Percentiles rank a stretch among this genome's conserved stretches.
phyloP scores from a whole-genome alignment of 2,329 filamentous ascomycete genomes.

The Rutstroemia sydowiana region DNA sequence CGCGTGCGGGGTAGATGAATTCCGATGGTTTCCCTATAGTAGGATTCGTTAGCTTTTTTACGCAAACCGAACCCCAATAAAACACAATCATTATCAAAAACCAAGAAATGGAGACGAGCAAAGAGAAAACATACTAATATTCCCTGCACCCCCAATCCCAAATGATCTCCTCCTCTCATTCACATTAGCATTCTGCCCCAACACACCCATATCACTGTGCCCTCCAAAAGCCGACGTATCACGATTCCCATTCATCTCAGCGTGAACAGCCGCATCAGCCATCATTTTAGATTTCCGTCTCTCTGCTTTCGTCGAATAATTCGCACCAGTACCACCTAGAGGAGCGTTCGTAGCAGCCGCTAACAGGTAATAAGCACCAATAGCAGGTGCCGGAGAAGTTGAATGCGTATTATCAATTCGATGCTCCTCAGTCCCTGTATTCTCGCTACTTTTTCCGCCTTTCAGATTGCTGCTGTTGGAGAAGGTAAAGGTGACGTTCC shows the following conservation, averaged over 20 bases:
- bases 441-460: not conserved
- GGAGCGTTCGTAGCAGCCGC: not conserved
- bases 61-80: not conserved
- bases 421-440: too few species aligned
- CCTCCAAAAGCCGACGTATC: too few species aligned
- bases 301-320: not conserved
- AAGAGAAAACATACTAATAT: constrained; percentile 23
- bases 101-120: not conserved
- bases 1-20: constrained; percentile 19
- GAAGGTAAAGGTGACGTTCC: too few species aligned
- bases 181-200: too few species aligned
- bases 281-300: not conserved
- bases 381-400: not conserved
- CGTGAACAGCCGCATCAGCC: too few species aligned
- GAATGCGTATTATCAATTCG: not conserved
- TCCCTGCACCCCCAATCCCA: constrained; percentile 29
- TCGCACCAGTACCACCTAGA: not conserved
- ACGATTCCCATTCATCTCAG: too few species aligned
- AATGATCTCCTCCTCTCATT: constrained; percentile 22
- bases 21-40: constrained; percentile 26
- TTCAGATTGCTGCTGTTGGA: not conserved
- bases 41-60: not conserved
- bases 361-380: constrained; percentile 1
- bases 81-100: not conserved
- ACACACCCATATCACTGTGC: too few species aligned